Percentiles rank a stretch among this genome's conserved stretches.
Evolutionary conservation across 2,329 filamentous ascomycete species (phyloP).

Genomic region (Verruconis gallopava): DNA sequence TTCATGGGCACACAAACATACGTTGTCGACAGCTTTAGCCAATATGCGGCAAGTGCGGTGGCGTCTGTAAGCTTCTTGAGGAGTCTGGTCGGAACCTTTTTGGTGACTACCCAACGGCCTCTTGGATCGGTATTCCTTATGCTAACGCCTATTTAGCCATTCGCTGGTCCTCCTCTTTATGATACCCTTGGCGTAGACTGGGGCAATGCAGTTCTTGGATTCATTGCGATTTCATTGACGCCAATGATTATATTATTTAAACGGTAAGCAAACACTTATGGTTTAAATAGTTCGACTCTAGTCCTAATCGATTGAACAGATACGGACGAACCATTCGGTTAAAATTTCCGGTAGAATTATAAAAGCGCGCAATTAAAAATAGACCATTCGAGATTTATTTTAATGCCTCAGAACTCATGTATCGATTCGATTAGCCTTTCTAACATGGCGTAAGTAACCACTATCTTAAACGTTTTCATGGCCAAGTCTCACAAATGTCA

Average conservation of each 20-base stretch:
- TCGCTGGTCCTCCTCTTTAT: slow-evolving; percentile 8
- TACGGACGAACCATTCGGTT: slow-evolving; percentile 8
- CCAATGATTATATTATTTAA: slow-evolving; percentile 7
- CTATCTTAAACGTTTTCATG: too few relatives aligned
- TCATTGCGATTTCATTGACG: slow-evolving; percentile 7
- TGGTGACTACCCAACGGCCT: slow-evolving; percentile 17
- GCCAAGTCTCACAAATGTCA: too few relatives aligned
- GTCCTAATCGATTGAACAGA: background rate
- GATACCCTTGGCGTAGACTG: slow-evolving; percentile 3
- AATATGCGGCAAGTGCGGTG: slow-evolving; percentile 10
- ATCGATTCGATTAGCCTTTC: too few relatives aligned
- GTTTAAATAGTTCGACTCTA: too few relatives aligned
- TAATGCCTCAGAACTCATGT: too few relatives aligned
- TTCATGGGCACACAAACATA: slow-evolving; percentile 9
- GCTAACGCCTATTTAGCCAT: background rate
- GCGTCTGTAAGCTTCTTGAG: slow-evolving; percentile 3
- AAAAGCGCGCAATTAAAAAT: too few relatives aligned
- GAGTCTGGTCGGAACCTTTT: slow-evolving; percentile 7
- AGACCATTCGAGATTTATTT: too few relatives aligned
- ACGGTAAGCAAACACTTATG: too few relatives aligned
- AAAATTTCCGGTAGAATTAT: slow-evolving; percentile 6
- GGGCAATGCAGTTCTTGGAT: slow-evolving; percentile 9
- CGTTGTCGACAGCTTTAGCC: slow-evolving; percentile 8
- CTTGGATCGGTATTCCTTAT: background rate
- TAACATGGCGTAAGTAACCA: too few relatives aligned